Conservation (phyloP, 306 rosid genomes). For the Lathyrus aphaca region DNA sequence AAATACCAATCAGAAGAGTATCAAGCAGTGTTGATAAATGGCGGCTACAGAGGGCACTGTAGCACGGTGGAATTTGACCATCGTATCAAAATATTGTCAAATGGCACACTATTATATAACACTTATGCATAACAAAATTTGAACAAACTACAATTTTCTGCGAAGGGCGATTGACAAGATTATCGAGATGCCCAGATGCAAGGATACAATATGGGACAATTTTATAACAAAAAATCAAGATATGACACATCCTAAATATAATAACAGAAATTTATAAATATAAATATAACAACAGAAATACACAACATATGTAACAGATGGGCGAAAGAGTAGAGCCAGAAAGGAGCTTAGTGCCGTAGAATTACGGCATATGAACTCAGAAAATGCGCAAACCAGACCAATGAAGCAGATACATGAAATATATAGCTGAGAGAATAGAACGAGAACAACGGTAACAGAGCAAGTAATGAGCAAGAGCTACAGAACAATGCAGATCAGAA, state of each 20-base stretch:
- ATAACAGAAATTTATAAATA: not conserved
- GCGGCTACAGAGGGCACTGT: not conserved
- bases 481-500: not conserved
- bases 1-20: not conserved
- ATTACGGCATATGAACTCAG: not conserved
- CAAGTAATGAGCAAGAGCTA: not conserved
- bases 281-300: not conserved
- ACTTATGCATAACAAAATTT: not conserved
- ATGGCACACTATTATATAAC: not conserved
- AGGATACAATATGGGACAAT: not conserved
- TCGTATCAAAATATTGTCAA: not conserved
- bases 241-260: not conserved
- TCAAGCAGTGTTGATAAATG: not conserved
- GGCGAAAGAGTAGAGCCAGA: not conserved
- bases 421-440: not conserved
- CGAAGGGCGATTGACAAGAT: not conserved
- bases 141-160: not conserved
- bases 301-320: slow-evolving; percentile 6
- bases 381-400: slow-evolving; percentile 5
- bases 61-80: not conserved
- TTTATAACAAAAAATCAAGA: not conserved
- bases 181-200: not conserved
- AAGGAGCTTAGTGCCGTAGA: not conserved
- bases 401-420: slow-evolving; percentile 5
- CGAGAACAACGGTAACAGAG: not conserved